Evolutionary conservation across 345 rosid genomes (phyloP).

Genomic region (Eucalyptus sp.): DNA sequence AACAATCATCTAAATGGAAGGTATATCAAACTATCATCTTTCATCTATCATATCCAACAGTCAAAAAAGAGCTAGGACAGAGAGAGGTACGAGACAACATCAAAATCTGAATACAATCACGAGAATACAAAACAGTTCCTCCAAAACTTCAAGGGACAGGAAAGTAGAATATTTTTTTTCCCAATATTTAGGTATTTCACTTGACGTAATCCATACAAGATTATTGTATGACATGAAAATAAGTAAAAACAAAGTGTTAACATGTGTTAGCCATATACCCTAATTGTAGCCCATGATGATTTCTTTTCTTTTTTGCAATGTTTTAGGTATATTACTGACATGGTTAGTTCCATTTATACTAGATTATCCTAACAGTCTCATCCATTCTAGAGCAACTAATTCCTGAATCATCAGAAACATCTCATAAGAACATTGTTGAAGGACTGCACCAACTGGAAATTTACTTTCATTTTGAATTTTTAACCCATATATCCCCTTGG

Average conservation of each 20-base stretch:
- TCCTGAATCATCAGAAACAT: background rate
- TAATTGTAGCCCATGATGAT: background rate
- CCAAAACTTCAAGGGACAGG: background rate
- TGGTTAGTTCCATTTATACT: background rate
- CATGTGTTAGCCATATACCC: background rate
- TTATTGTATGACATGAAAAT: background rate
- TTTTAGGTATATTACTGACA: background rate
- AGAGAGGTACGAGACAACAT: background rate
- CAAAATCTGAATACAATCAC: background rate
- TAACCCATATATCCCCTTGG: background rate
- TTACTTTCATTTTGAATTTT: background rate
- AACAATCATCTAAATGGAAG: background rate
- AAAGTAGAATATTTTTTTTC: background rate
- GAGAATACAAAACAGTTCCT: background rate
- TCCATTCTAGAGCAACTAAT: background rate
- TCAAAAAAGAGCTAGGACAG: background rate
- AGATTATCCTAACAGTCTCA: background rate
- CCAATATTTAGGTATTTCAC: background rate
- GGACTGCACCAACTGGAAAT: background rate
- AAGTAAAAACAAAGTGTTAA: background rate
- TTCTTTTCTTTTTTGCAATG: background rate
- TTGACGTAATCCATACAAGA: background rate
- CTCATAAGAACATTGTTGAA: background rate
- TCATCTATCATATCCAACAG: background rate
- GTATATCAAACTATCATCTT: background rate